These are phyloP conservation scores for Jatropha curcas DNA, from an alignment of 345 rosid genomes.

Conservation along the genomic window DNA sequence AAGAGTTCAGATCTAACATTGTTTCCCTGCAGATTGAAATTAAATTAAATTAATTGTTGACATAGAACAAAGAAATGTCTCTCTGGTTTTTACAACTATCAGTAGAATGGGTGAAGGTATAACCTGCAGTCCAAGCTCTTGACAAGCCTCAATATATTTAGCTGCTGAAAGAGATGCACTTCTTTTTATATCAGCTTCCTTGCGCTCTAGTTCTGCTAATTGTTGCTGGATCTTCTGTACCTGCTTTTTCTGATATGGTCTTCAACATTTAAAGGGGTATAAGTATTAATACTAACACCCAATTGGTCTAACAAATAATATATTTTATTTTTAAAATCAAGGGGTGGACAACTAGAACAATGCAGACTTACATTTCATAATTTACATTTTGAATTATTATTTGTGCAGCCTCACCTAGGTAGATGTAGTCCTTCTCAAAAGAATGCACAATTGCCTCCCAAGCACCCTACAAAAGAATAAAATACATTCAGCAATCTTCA, in stretches of 20 bases:
- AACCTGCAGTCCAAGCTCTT: slow-evolving; percentile 97
- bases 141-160: slow-evolving; percentile 87
- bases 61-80: slow-evolving; percentile 16
- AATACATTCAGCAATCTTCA: slow-evolving; percentile 2
- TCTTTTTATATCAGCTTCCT: slow-evolving; percentile 87
- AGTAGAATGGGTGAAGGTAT: slow-evolving; percentile 1
- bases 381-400: slow-evolving; percentile 86
- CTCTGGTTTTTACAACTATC: slow-evolving; percentile 18
- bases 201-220: slow-evolving; percentile 85
- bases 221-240: slow-evolving; percentile 95
- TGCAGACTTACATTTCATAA: slow-evolving; percentile 78
- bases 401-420: slow-evolving; percentile 95
- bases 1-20: slow-evolving; percentile 88
- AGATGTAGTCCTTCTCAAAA: slow-evolving; percentile 83
- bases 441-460: slow-evolving; percentile 88
- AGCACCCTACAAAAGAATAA: slow-evolving; percentile 51
- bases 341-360: slow-evolving; percentile 1
- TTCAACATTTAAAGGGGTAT: slow-evolving; percentile 31
- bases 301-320: neutral
- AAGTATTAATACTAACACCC: slow-evolving; percentile 5
- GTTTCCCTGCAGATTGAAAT: slow-evolving; percentile 56
- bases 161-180: slow-evolving; percentile 77
- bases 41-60: slow-evolving; percentile 2
- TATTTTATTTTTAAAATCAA: slow-evolving; percentile 11
- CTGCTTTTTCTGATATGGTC: slow-evolving; percentile 92